phyloP scores from a whole-genome alignment of 2,329 filamentous ascomycete species.

The Trichophyton schoenleinii region DNA sequence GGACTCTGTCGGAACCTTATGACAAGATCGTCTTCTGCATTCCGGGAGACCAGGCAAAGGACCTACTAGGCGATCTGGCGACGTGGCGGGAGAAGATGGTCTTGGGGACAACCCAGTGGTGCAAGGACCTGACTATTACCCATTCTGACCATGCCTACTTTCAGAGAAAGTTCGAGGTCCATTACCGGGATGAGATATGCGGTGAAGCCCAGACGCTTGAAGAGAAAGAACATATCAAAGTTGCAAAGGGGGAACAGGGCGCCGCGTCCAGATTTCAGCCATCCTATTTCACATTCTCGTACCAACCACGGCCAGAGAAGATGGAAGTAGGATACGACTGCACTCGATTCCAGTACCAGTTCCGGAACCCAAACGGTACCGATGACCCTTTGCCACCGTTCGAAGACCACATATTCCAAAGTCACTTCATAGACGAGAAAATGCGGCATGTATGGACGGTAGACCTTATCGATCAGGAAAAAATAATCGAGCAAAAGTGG shows the following conservation, averaged over 20 bases:
- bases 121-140: slow-evolving; percentile 50
- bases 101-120: slow-evolving; percentile 56
- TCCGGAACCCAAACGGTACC: slow-evolving; percentile 32
- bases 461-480: slow-evolving; percentile 43
- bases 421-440: slow-evolving; percentile 48
- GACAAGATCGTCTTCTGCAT: slow-evolving; percentile 50
- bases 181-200: slow-evolving; percentile 40
- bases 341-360: slow-evolving; percentile 63
- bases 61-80: slow-evolving; percentile 40
- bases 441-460: slow-evolving; percentile 46
- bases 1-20: slow-evolving; percentile 38
- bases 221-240: slow-evolving; percentile 35
- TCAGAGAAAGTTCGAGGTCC: slow-evolving; percentile 45
- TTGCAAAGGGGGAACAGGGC: slow-evolving; percentile 33
- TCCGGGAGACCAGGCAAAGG: slow-evolving; percentile 42
- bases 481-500: slow-evolving; percentile 48
- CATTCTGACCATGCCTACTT: slow-evolving; percentile 48
- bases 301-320: slow-evolving; percentile 41
- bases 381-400: slow-evolving; percentile 28
- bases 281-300: slow-evolving; percentile 50
- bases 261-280: slow-evolving; percentile 39
- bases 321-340: slow-evolving; percentile 58
- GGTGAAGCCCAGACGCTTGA: slow-evolving; percentile 33
- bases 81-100: slow-evolving; percentile 52
- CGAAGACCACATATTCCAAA: slow-evolving; percentile 56